Base-by-base conservation (phyloP, 108 stramenopile species). In the Pinguiococcus pyrenoidosus region DNA sequence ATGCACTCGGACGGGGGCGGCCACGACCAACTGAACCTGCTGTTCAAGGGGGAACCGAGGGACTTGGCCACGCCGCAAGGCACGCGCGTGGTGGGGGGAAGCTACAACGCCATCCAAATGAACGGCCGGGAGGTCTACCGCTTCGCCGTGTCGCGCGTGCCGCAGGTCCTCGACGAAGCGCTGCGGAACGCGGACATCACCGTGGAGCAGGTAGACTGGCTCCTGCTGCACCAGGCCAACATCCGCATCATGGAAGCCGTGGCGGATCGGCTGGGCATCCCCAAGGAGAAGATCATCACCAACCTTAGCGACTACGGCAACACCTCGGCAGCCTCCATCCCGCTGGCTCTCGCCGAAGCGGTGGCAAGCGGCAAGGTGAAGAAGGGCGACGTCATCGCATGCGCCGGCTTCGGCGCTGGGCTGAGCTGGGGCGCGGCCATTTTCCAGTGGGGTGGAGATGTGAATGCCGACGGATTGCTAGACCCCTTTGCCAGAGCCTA, bases 391-490 rank as follows among this genome's bases (percentile, higher is more conserved):
- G 79, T 95, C 38, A 82, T 96, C 58, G 94, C 88, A 0, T 84
- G 83, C 69, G 80, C 89, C 26, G 94, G 94, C n/a, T 96, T 96
- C 48, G 94, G 90, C 35, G 94, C 94, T 3, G 94, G 94, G 16
- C 72, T 96, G 34, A 81, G 81, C 18, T 96, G 94, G 94, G 94
- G 94, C 6, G 73, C 87, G 6, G 85, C 87, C 29, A 83, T 96
- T 37, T 60, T 96, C 59, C 73, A 64, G 73, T 96, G 90, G 94
- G 82, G 77, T 37, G 67, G 42, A 59, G 6, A 32, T n/a, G n/a
- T n/a, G n/a, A n/a, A n/a, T n/a, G n/a, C n/a, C n/a, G n/a, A n/a
- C n/a, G n/a, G n/a, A n/a, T n/a, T n/a, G n/a, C n/a, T n/a, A n/a
- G n/a, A n/a, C n/a, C n/a, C n/a, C n/a, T n/a, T n/a, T n/a, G n/a